phyloP scores from a whole-genome alignment of 2,329 filamentous ascomycete genomes.

The Myriosclerotinia scirpicola region DNA sequence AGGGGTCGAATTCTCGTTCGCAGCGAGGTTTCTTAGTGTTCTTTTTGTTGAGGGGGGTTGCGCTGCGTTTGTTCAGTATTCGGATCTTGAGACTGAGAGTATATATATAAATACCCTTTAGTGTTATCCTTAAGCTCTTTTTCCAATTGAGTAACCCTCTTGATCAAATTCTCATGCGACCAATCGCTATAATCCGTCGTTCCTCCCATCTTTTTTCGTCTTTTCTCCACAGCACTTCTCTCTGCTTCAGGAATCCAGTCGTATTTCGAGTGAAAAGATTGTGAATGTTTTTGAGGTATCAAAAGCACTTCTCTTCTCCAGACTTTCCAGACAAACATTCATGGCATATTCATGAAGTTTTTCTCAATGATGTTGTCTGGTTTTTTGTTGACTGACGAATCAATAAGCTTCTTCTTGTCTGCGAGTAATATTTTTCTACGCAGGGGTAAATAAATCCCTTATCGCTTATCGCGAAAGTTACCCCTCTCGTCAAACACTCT shows the following conservation, averaged over 20 bases:
- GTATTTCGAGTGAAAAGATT: background rate
- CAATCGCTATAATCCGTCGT: constrained; percentile 60
- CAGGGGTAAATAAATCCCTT: constrained; percentile 20
- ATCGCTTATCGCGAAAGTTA: constrained; percentile 19
- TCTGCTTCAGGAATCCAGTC: constrained; percentile 20
- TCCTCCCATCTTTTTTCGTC: constrained; percentile 21
- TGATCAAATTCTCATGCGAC: constrained; percentile 67
- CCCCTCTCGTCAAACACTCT: background rate
- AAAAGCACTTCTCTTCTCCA: constrained; percentile 7
- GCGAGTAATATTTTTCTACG: constrained; percentile 5
- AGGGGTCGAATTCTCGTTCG: constrained; percentile 61
- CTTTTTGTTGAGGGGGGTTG: constrained; percentile 42
- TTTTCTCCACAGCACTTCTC: constrained; percentile 20
- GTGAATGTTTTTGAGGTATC: background rate
- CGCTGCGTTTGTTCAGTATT: constrained; percentile 21
- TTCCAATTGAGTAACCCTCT: constrained; percentile 68
- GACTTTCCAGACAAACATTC: constrained; percentile 9
- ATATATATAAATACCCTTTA: constrained; percentile 32
- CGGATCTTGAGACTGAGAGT: background rate
- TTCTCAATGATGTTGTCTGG: background rate
- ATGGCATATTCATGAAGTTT: constrained; percentile 2
- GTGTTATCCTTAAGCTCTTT: constrained; percentile 57
- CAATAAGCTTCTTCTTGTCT: constrained; percentile 14
- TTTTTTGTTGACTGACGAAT: constrained; percentile 18
- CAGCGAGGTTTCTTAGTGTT: constrained; percentile 40